Percentiles rank a stretch among this genome's conserved stretches.
Conservation (phyloP, 1,284 basidiomycete genomes). For the Hemileccinum hortonii region DNA sequence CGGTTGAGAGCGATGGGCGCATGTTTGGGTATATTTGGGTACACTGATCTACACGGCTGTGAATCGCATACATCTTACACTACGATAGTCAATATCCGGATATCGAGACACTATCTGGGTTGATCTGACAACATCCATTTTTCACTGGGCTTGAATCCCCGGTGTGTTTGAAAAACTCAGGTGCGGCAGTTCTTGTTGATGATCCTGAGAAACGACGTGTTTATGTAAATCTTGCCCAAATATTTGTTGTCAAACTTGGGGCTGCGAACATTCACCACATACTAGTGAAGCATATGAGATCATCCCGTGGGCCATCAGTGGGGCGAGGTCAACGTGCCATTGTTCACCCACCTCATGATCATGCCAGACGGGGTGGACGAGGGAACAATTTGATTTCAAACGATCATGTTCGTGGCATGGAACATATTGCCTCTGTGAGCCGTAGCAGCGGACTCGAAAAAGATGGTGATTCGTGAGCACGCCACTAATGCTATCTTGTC, state of each 20-base stretch:
- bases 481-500: background rate
- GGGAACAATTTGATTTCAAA: conserved; percentile 1
- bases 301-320: conserved; percentile 10
- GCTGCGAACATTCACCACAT: background rate
- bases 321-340: conserved; percentile 9
- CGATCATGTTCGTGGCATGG: conserved; percentile 41
- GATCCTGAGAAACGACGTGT: conserved; percentile 2
- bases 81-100: too few species aligned
- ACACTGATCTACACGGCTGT: too few species aligned
- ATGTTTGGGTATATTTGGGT: too few species aligned
- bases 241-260: background rate
- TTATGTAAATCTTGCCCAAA: too few species aligned
- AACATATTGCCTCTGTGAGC: conserved; percentile 66
- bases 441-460: conserved; percentile 69
- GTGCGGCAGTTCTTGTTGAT: background rate
- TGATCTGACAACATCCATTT: too few species aligned
- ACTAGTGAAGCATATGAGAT: conserved; percentile 14
- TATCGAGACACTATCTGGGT: too few species aligned
- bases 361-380: conserved; percentile 1
- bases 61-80: too few species aligned
- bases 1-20: too few species aligned
- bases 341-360: background rate
- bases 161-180: too few species aligned
- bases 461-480: conserved; percentile 67
- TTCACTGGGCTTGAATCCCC: background rate